A percentile compares a stretch with the other conserved stretches of the same genome.
Conservation (phyloP, 2,329 filamentous ascomycete species). For the Aspergillus hiratsukae region DNA sequence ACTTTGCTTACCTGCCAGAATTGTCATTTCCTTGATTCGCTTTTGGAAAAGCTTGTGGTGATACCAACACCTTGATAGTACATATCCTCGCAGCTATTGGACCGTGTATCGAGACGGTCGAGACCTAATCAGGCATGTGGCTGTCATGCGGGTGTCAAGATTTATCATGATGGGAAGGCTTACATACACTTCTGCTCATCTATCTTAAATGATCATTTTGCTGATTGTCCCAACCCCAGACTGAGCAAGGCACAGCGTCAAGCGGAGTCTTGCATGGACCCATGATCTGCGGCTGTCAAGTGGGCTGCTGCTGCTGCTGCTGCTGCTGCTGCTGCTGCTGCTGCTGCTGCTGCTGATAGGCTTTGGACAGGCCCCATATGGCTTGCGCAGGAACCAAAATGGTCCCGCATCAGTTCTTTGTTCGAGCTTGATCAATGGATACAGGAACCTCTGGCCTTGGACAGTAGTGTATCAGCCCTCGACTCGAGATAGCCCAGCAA, state of each 20-base stretch:
- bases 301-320: too few relatives aligned
- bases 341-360: slow-evolving; percentile 4
- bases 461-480: slow-evolving; percentile 1
- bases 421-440: slow-evolving; percentile 3
- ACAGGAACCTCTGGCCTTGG: background rate
- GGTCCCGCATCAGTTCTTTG: slow-evolving; percentile 8
- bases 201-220: background rate
- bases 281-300: slow-evolving; percentile 13
- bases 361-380: slow-evolving; percentile 10
- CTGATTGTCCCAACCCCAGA: background rate
- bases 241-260: background rate
- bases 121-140: background rate
- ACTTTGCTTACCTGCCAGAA: background rate
- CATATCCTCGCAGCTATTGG: background rate
- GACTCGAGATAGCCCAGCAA: background rate
- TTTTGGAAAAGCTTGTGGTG: background rate
- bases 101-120: background rate
- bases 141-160: background rate
- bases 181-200: slow-evolving; percentile 1
- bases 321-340: too few relatives aligned
- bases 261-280: background rate
- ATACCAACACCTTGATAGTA: background rate
- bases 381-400: slow-evolving; percentile 22
- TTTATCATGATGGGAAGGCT: background rate
- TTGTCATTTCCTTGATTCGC: background rate